phyloP scores from a whole-genome alignment of 768 basidiomycete species.

The Pulveroboletus sp. region DNA sequence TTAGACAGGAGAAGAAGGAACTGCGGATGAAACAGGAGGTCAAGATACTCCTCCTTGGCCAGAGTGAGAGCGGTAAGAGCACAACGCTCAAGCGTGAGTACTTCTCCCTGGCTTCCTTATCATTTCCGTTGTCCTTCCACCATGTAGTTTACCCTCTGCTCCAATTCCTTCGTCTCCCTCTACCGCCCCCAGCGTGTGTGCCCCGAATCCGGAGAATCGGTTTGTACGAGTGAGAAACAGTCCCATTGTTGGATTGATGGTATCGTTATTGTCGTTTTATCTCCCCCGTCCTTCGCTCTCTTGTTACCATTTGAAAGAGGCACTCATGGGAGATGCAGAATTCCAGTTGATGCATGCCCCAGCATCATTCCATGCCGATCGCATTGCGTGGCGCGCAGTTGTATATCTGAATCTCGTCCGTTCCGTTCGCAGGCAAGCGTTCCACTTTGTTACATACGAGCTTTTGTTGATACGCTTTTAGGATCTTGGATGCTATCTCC shows the following conservation, averaged over 20 bases:
- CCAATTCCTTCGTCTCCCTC: background rate
- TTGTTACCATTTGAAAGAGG: conserved; percentile 2
- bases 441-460: conserved; percentile 1
- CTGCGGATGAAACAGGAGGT: conserved; percentile 60
- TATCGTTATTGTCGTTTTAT: conserved; percentile 1
- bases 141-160: background rate
- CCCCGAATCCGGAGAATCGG: conserved; percentile 1
- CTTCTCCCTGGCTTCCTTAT: conserved; percentile 3
- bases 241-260: conserved; percentile 5
- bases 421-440: conserved; percentile 64
- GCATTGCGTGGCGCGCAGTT: conserved; percentile 82
- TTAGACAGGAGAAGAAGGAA: conserved; percentile 60
- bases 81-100: conserved; percentile 84
- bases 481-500: conserved; percentile 71
- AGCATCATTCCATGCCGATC: conserved; percentile 70
- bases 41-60: conserved; percentile 75
- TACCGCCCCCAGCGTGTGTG: background rate
- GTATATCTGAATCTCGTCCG: conserved; percentile 86
- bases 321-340: conserved; percentile 43
- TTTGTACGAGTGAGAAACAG: background rate
- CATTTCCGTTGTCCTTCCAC: conserved; percentile 1
- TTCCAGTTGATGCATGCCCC: conserved; percentile 80
- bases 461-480: conserved; percentile 21
- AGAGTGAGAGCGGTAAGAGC: conserved; percentile 88
- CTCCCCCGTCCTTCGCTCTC: background rate